Evolutionary conservation across 2,329 filamentous ascomycete genomes (phyloP), one percentile per base, ranked within the genome.

Genomic region (Cytospora paraplurivora): DNA sequence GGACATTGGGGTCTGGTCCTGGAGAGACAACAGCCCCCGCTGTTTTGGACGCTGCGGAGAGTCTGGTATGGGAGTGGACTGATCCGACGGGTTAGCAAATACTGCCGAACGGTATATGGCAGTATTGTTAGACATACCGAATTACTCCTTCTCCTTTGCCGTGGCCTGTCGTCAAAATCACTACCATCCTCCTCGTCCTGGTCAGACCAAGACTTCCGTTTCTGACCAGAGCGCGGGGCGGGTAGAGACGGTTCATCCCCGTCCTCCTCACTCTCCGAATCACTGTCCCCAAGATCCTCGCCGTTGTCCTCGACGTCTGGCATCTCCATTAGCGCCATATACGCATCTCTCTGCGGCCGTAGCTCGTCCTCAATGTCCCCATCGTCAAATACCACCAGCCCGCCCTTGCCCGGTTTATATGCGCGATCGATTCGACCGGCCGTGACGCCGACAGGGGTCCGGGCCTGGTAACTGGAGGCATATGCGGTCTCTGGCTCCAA

Each of bases 381-480:
- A 72, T 98, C 95, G 72, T 98, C 95, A 74, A 95, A 96, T 2
- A 97, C 93, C 66, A 99, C 86, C 50, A 99, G 90, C 0, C 95
- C 95, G 19, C 94, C 94, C 71, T 85, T 89, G 35, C 92, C 90
- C 6, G 91, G 87, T 67, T 85, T 88, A 73, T 96, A 97, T 0
- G 82, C 79, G 15, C 86, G 84, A 33, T 85, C 82, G 57, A 98
- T 85, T 62, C 86, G 86, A 1, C 93, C 94, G 52, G 86, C 86
- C 21, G 85, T 83, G 3, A 97, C 86, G 10, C 93, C 93, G 12
- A 76, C 72, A 7, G 85, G 85, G 67, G 83, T 84, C 66, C 83
- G 80, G 50, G 82, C 73, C 70, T 80, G 76, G 66, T 81, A 79
- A 50, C 75, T 79, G n/a, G 74, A 71, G 7, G 80, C 77, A 33